Conservation (phyloP, 1,284 basidiomycete species). For the Lentinula novae-zelandiae region DNA sequence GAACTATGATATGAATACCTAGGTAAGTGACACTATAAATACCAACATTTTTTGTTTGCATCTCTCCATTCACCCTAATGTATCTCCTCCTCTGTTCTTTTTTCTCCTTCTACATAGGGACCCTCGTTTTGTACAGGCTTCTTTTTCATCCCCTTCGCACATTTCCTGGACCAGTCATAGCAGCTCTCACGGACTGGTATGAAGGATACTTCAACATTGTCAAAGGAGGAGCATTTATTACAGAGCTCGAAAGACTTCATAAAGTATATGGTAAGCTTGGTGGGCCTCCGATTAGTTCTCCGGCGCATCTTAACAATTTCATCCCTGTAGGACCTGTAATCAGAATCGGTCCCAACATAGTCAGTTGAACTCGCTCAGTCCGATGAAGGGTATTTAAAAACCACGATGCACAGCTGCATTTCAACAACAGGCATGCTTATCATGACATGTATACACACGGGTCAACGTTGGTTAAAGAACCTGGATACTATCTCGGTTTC, state of each 20-base stretch:
- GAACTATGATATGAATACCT: too few relatives aligned
- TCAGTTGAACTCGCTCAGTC: not conserved
- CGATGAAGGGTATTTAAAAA: not conserved
- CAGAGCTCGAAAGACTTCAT: conserved; percentile 1
- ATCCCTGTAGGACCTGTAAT: conserved; percentile 7
- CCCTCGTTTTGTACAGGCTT: not conserved
- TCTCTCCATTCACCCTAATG: not conserved
- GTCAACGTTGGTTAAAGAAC: conserved; percentile 7
- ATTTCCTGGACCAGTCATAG: conserved; percentile 9
- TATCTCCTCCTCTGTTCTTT: not conserved
- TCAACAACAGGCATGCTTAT: conserved; percentile 7
- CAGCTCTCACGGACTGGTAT: conserved; percentile 6
- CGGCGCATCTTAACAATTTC: not conserved
- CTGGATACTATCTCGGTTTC: not conserved
- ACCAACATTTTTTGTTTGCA: not conserved
- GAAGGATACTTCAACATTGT: conserved; percentile 7
- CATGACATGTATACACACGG: conserved; percentile 13
- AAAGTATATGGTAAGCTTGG: not conserved
- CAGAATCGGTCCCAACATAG: conserved; percentile 10
- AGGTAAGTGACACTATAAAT: not conserved
- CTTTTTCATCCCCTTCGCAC: conserved; percentile 8
- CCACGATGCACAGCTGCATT: conserved; percentile 4
- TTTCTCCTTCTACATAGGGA: not conserved
- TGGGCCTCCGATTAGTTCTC: not conserved
- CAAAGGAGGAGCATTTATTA: not conserved